phyloP scores from a whole-genome alignment of 257 asterid species.

The Haberlea rhodopensis region DNA sequence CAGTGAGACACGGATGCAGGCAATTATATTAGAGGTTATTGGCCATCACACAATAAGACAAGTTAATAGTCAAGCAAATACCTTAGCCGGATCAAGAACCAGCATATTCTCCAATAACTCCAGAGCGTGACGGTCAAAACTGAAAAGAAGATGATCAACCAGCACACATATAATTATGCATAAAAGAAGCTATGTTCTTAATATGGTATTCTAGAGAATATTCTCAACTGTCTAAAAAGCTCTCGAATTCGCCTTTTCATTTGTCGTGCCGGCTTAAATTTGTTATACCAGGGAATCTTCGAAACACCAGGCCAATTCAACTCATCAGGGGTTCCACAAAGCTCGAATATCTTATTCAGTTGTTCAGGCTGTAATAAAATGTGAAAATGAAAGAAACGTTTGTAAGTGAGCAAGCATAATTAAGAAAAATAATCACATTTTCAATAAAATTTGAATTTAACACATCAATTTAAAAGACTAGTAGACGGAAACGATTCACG shows the following conservation, averaged over 20 bases:
- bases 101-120: constrained; percentile 90
- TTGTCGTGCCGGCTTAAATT: constrained; percentile 81
- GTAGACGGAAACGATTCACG: not conserved
- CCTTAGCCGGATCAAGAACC: constrained; percentile 96
- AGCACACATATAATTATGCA: constrained; percentile 23
- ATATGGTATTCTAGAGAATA: constrained; percentile 16
- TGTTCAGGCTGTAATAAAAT: constrained; percentile 76
- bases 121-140: constrained; percentile 88
- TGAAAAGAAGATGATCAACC: constrained; percentile 35
- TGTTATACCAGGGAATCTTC: constrained; percentile 90
- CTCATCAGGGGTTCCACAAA: constrained; percentile 98
- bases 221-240: constrained; percentile 80
- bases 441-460: not conserved
- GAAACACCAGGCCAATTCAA: constrained; percentile 96
- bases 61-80: constrained; percentile 31
- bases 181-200: constrained; percentile 1
- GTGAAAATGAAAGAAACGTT: constrained; percentile 3
- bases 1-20: constrained; percentile 7
- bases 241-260: constrained; percentile 87
- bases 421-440: constrained; percentile 6
- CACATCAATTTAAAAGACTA: not conserved
- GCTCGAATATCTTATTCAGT: constrained; percentile 85
- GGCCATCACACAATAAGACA: constrained; percentile 13
- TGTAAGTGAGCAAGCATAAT: constrained; percentile 11
- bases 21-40: not conserved